Conservation (phyloP, 2,329 filamentous ascomycete genomes). For the Cercospora berteroae region DNA sequence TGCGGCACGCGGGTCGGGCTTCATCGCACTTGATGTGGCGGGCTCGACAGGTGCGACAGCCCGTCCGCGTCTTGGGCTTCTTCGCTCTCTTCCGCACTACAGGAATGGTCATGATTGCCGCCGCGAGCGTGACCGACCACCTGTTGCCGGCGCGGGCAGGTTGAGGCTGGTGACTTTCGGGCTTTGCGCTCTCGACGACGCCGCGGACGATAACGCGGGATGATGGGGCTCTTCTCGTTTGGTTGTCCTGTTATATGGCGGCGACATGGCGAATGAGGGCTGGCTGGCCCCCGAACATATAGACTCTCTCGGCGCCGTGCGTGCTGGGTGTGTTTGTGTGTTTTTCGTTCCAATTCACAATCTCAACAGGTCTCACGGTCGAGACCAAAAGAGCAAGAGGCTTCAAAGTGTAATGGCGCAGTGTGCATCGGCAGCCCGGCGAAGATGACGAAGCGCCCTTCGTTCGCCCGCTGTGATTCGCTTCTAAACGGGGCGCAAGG, state of each 20-base stretch:
- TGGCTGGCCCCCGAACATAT: neutral
- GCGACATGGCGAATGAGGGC: neutral
- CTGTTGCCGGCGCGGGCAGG: neutral
- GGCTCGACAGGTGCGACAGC: slow-evolving; percentile 22
- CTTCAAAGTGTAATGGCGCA: neutral
- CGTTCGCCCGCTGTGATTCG: neutral
- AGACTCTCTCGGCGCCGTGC: neutral
- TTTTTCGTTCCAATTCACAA: neutral
- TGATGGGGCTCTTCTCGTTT: neutral
- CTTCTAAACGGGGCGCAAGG: slow-evolving; percentile 2
- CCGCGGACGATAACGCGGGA: neutral
- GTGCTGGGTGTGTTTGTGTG: neutral
- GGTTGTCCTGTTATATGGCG: neutral
- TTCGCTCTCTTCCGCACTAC: slow-evolving; percentile 20
- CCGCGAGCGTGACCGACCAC: neutral
- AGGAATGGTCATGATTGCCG: slow-evolving; percentile 12
- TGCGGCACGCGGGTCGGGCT: slow-evolving; percentile 16
- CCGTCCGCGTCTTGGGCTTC: slow-evolving; percentile 19
- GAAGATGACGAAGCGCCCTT: neutral
- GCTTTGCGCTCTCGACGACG: neutral
- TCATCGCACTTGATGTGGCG: slow-evolving; percentile 25
- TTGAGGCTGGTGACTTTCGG: neutral
- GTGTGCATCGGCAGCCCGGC: neutral
- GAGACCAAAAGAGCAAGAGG: neutral
- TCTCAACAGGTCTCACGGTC: neutral